A percentile compares a stretch with the other conserved stretches of the same genome.
phyloP scores from a whole-genome alignment of 495 filamentous ascomycete species.

The Annulohypoxylon stygium region DNA sequence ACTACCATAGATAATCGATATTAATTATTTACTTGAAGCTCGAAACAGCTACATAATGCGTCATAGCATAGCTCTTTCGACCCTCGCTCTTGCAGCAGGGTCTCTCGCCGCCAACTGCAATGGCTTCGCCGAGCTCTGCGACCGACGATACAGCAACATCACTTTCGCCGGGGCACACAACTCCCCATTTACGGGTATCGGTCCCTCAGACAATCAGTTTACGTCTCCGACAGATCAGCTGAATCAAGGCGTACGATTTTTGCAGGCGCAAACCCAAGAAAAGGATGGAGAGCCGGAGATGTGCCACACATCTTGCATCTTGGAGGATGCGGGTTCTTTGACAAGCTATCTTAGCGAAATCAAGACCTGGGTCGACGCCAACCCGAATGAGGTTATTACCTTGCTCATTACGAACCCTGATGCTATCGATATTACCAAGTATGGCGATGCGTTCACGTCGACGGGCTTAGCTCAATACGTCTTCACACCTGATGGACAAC shows the following conservation, averaged over 20 bases:
- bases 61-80: slow-evolving; percentile 20
- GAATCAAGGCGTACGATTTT: slow-evolving; percentile 82
- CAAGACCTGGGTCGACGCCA: slow-evolving; percentile 72
- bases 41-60: slow-evolving; percentile 39
- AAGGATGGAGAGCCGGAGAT: slow-evolving; percentile 61
- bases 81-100: slow-evolving; percentile 41
- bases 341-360: slow-evolving; percentile 73
- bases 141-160: slow-evolving; percentile 79
- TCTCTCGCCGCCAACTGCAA: slow-evolving; percentile 71
- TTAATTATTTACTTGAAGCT: background rate
- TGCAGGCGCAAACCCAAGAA: slow-evolving; percentile 81
- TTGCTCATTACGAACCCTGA: slow-evolving; percentile 83
- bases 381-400: slow-evolving; percentile 85
- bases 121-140: slow-evolving; percentile 78
- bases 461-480: slow-evolving; percentile 72
- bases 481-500: slow-evolving; percentile 73
- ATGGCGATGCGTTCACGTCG: slow-evolving; percentile 67
- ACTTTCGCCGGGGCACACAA: slow-evolving; percentile 84
- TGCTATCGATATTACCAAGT: slow-evolving; percentile 69
- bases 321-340: slow-evolving; percentile 78
- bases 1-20: slow-evolving; percentile 7
- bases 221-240: slow-evolving; percentile 75
- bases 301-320: slow-evolving; percentile 76
- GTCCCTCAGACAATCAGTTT: slow-evolving; percentile 76
- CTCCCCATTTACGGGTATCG: slow-evolving; percentile 75